These are phyloP conservation scores for Kandelia obovata DNA, from an alignment of 345 rosid genomes.

Conservation along the genomic window DNA sequence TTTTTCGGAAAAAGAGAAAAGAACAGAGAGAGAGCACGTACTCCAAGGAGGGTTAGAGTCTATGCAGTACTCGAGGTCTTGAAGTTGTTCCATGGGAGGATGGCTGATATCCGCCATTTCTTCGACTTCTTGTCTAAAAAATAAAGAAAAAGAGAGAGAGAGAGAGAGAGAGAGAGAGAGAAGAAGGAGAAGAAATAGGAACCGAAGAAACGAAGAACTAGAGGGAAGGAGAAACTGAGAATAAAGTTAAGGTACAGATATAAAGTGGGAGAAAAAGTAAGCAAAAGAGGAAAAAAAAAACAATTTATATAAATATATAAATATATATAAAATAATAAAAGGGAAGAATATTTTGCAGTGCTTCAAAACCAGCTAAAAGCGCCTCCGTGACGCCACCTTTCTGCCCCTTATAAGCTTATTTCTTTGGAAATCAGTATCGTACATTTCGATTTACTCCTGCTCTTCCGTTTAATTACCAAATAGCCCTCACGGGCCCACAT, in stretches of 20 bases:
- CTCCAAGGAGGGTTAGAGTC: constrained; percentile 42
- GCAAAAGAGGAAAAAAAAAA: constrained; percentile 2
- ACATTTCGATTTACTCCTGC: constrained; percentile 13
- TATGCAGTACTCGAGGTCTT: constrained; percentile 37
- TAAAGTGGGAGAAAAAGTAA: constrained; percentile 42
- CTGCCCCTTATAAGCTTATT: constrained; percentile 11
- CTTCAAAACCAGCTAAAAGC: constrained; percentile 5
- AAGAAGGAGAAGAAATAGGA: not conserved
- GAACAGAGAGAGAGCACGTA: constrained; percentile 8
- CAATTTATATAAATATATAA: not conserved
- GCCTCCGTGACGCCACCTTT: constrained; percentile 19
- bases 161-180: not conserved
- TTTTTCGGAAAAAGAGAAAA: not conserved
- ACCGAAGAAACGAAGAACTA: not conserved
- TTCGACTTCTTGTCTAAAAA: too few species aligned
- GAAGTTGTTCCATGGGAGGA: constrained; percentile 37
- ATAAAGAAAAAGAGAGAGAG: too few species aligned
- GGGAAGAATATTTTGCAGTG: constrained; percentile 39
- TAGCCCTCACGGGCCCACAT: constrained; percentile 15
- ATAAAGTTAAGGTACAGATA: constrained; percentile 48
- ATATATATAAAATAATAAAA: not conserved
- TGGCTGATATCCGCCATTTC: constrained; percentile 31
- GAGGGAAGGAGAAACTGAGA: constrained; percentile 19
- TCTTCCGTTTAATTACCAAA: constrained; percentile 13
- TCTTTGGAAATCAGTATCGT: not conserved